These are phyloP conservation scores for Shiraia sp. DNA, from an alignment of 2,329 filamentous ascomycete species.

Conservation along the genomic window DNA sequence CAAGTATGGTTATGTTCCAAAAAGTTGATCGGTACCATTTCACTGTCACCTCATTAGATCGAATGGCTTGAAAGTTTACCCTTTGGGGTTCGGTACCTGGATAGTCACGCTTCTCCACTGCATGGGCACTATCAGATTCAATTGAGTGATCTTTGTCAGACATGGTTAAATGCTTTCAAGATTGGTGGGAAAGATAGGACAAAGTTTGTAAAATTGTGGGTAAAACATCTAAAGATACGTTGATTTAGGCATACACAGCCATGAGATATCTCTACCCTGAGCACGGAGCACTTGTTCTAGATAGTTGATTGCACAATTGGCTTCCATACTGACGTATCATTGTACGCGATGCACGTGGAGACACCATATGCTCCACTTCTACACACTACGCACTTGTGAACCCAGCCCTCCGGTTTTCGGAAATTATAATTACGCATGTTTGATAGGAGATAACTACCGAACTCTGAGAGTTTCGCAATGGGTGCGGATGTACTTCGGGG, in stretches of 20 bases:
- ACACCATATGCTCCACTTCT: background rate
- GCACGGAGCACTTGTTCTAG: background rate
- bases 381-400: background rate
- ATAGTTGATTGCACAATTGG: background rate
- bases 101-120: slow-evolving; percentile 25
- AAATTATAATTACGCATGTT: background rate
- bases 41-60: slow-evolving; percentile 42
- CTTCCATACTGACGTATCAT: background rate
- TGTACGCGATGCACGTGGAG: background rate
- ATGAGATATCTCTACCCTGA: background rate
- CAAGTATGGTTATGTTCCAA: slow-evolving; percentile 73
- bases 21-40: slow-evolving; percentile 74
- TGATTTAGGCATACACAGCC: too few species aligned
- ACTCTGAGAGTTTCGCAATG: background rate
- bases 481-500: slow-evolving; percentile 1
- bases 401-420: slow-evolving; percentile 6
- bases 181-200: background rate
- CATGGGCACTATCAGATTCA: slow-evolving; percentile 23
- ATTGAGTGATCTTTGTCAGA: slow-evolving; percentile 13
- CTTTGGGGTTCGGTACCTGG: slow-evolving; percentile 17
- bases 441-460: background rate
- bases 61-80: too few species aligned
- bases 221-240: background rate
- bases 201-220: background rate
- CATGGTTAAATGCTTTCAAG: slow-evolving; percentile 11